phyloP scores from a whole-genome alignment of 2,329 filamentous ascomycete genomes.

The Chaetomiaceae sp. region DNA sequence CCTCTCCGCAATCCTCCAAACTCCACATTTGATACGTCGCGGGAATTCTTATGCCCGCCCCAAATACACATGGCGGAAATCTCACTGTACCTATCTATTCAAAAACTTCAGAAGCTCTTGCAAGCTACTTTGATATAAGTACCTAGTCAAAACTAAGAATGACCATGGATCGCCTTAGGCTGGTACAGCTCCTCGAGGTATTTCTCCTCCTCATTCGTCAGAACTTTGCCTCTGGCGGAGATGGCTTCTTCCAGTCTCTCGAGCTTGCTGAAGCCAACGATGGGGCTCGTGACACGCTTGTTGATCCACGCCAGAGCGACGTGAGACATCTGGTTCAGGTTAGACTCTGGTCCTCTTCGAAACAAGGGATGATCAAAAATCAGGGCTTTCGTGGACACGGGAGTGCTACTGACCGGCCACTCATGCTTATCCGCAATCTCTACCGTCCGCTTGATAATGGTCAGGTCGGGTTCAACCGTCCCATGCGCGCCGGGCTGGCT shows the following conservation, averaged over 20 bases:
- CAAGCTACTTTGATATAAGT: too few species aligned
- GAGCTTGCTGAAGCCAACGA: constrained; percentile 57
- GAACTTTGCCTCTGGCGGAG: constrained; percentile 39
- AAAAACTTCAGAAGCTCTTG: too few species aligned
- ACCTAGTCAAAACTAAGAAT: too few species aligned
- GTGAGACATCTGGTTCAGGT: constrained; percentile 51
- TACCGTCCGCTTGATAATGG: constrained; percentile 29
- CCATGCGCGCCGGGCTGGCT: constrained; percentile 29
- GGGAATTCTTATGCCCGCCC: too few species aligned
- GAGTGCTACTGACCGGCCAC: constrained; percentile 28
- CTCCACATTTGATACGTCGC: too few species aligned
- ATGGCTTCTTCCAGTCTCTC: constrained; percentile 60
- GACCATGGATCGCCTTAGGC: constrained; percentile 45
- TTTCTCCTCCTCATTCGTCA: constrained; percentile 55
- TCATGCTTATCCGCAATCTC: constrained; percentile 30
- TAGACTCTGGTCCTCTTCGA: constrained; percentile 25
- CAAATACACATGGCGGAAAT: too few species aligned
- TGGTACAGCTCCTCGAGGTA: constrained; percentile 60
- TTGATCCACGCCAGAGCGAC: constrained; percentile 62
- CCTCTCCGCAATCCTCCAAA: too few species aligned
- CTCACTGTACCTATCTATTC: too few species aligned
- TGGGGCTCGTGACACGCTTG: constrained; percentile 51
- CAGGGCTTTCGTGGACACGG: too few species aligned
- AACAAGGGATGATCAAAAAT: too few species aligned
- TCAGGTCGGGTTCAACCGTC: constrained; percentile 33